phyloP scores from a whole-genome alignment of 1,139 yeast genomes.

The Saccharomycopsis crataegensis region DNA sequence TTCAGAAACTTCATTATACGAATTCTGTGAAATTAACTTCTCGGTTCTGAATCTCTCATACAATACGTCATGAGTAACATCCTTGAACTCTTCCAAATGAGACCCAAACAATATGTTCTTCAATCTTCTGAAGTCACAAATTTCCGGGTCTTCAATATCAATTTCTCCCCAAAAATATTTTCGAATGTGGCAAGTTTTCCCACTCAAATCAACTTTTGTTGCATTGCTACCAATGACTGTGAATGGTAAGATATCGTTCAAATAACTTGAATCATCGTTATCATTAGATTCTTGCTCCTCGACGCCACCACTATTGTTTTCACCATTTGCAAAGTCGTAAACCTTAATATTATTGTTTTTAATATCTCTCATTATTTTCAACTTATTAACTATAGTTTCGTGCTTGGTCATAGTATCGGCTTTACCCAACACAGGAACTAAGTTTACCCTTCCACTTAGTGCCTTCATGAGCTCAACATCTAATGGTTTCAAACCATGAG shows the following conservation, averaged over 20 bases:
- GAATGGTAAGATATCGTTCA: conserved; percentile 31
- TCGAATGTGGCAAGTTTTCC: conserved; percentile 31
- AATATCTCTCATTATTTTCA: conserved; percentile 38
- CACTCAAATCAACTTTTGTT: conserved; percentile 20
- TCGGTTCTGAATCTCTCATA: conserved; percentile 66
- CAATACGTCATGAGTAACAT: conserved; percentile 55
- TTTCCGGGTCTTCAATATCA: conserved; percentile 44
- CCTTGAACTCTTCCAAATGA: conserved; percentile 72
- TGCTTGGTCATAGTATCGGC: conserved; percentile 47
- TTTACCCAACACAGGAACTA: conserved; percentile 51
- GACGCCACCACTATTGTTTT: conserved; percentile 17
- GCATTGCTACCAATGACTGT: conserved; percentile 39
- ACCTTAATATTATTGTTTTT: conserved; percentile 37
- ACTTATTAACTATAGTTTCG: conserved; percentile 40
- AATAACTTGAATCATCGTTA: conserved; percentile 11
- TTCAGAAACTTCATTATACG: neutral
- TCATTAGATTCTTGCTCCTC: conserved; percentile 23
- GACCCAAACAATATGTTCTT: conserved; percentile 66
- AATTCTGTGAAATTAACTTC: conserved; percentile 4
- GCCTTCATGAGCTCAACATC: conserved; percentile 45
- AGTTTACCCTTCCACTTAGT: conserved; percentile 44
- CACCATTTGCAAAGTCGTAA: conserved; percentile 37
- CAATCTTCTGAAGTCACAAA: conserved; percentile 57
- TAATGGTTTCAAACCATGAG: conserved; percentile 39
- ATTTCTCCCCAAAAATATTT: conserved; percentile 40